A percentile compares a stretch with the other conserved stretches of the same genome.
phyloP scores from a whole-genome alignment of 352 stramenopile species.

The Phytophthora sp. region DNA sequence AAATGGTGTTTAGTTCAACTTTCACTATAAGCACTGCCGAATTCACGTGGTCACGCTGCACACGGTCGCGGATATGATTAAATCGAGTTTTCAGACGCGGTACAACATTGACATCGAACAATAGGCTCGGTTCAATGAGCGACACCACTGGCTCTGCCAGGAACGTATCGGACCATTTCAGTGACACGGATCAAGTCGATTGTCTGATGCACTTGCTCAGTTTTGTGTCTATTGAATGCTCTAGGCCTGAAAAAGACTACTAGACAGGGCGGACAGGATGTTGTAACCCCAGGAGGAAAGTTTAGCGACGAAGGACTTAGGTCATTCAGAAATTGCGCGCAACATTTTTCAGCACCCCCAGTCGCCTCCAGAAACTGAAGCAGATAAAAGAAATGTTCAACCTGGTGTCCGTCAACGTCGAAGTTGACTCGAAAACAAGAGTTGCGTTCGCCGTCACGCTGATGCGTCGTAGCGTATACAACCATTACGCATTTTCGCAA shows the following conservation, averaged over 20 bases:
- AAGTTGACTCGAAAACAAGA: conserved; percentile 1
- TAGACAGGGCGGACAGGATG: not conserved
- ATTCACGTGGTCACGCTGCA: not conserved
- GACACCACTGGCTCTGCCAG: not conserved
- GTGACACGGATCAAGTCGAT: conserved; percentile 8
- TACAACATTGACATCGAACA: conserved; percentile 9
- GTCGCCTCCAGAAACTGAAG: not conserved
- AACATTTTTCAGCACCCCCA: not conserved
- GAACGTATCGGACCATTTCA: conserved; percentile 12
- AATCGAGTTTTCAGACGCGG: not conserved
- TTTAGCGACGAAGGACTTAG: not conserved
- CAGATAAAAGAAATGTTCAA: conserved; percentile 8
- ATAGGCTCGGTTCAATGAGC: conserved; percentile 4
- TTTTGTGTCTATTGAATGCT: conserved; percentile 1
- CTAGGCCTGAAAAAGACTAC: conserved; percentile 14
- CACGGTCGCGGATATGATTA: not conserved
- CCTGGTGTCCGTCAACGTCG: not conserved
- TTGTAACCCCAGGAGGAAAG: conserved; percentile 5
- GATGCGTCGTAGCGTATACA: conserved; percentile 10
- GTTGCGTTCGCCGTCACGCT: conserved; percentile 1
- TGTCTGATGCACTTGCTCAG: conserved; percentile 16
- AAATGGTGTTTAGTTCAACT: conserved; percentile 2
- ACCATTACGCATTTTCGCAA: conserved; percentile 1
- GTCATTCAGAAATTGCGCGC: conserved; percentile 9
- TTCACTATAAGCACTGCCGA: conserved; percentile 4